phyloP scores from a whole-genome alignment of 2,329 filamentous ascomycete genomes.

The Aspergillus pseudonomiae region DNA sequence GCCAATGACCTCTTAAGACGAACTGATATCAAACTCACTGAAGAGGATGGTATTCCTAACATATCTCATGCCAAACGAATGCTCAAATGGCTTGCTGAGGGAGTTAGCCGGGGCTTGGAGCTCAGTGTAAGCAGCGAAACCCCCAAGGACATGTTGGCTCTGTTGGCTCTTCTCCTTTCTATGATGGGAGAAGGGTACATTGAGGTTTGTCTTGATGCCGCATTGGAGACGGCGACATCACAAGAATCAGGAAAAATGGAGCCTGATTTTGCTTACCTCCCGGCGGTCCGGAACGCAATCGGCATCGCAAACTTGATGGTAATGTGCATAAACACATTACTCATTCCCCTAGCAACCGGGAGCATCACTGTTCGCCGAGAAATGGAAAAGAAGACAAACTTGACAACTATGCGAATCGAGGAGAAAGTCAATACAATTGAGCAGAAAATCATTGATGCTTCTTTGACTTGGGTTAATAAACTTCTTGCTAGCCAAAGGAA shows the following conservation, averaged over 20 bases:
- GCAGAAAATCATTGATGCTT: constrained; percentile 70
- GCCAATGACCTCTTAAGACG: constrained; percentile 67
- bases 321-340: constrained; percentile 84
- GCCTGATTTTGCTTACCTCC: constrained; percentile 83
- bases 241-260: constrained; percentile 81
- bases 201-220: constrained; percentile 67
- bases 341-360: constrained; percentile 84
- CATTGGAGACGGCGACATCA: constrained; percentile 72
- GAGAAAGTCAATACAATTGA: constrained; percentile 76
- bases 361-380: constrained; percentile 88
- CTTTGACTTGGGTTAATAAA: constrained; percentile 74
- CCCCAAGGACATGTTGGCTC: constrained; percentile 86
- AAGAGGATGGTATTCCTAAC: constrained; percentile 83
- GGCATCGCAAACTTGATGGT: constrained; percentile 92
- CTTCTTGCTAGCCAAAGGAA: constrained; percentile 79
- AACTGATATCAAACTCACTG: constrained; percentile 85
- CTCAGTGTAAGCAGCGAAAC: constrained; percentile 86
- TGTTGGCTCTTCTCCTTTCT: constrained; percentile 79
- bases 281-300: constrained; percentile 76
- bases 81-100: constrained; percentile 96
- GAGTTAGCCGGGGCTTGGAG: constrained; percentile 86
- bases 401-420: constrained; percentile 77
- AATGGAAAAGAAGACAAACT: constrained; percentile 80
- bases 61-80: constrained; percentile 93
- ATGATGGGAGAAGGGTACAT: constrained; percentile 85